Percentiles rank a stretch among this genome's conserved stretches.
Evolutionary conservation across 805 yeast species (phyloP).

Genomic region (Candida loeiensis): DNA sequence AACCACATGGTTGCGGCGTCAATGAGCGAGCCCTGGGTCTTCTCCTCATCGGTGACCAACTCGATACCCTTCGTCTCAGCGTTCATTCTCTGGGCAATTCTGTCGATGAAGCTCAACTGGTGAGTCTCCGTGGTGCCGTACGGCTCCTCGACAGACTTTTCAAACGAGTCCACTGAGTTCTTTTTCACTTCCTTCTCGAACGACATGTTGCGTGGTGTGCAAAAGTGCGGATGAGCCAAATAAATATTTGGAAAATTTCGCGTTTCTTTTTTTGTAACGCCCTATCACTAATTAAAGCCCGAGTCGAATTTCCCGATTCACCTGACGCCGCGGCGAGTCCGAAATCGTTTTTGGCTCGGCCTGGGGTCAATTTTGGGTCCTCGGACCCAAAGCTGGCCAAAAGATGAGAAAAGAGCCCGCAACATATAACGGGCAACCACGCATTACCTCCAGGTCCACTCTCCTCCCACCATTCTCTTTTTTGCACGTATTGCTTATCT

Average conservation of each 20-base stretch:
- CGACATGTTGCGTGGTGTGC: constrained; percentile 5
- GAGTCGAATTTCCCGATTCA: constrained; percentile 6
- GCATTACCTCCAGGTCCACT: too few relatives aligned
- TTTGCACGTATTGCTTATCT: too few relatives aligned
- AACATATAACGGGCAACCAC: too few relatives aligned
- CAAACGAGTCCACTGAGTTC: constrained; percentile 20
- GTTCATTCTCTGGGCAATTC: constrained; percentile 32
- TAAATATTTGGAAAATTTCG: not conserved
- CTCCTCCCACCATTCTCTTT: too few relatives aligned
- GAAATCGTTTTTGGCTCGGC: too few relatives aligned
- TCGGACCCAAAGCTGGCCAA: too few relatives aligned
- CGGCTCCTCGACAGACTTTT: constrained; percentile 23
- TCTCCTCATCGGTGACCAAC: constrained; percentile 73
- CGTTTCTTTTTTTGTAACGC: constrained; percentile 6
- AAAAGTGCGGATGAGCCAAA: not conserved
- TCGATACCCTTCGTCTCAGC: constrained; percentile 71
- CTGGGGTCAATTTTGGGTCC: too few relatives aligned
- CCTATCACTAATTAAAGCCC: constrained; percentile 7
- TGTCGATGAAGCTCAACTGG: constrained; percentile 27
- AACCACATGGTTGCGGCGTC: constrained; percentile 87
- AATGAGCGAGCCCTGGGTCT: constrained; percentile 60
- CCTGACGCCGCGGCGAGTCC: not conserved
- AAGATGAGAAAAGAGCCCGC: too few relatives aligned
- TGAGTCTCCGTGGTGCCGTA: constrained; percentile 20
- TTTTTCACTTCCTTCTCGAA: constrained; percentile 18